These are phyloP conservation scores for Ceratocystiopsis brevicomis DNA, from an alignment of 2,329 filamentous ascomycete species.

Conservation along the genomic window DNA sequence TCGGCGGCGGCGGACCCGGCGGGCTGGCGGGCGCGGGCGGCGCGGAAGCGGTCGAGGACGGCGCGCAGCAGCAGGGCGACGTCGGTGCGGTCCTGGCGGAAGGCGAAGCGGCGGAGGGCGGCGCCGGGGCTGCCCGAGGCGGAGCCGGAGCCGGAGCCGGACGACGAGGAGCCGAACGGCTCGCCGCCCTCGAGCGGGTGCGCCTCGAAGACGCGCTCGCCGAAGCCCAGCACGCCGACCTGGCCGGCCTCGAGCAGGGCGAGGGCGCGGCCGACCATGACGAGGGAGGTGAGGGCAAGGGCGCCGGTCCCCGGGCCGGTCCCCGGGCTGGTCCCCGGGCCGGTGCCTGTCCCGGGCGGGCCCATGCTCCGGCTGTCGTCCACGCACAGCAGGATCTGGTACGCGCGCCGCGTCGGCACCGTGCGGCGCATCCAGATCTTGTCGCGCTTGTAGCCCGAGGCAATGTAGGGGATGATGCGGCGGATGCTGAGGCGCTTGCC, in stretches of 20 bases:
- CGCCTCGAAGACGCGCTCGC: constrained; percentile 62
- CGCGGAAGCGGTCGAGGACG: constrained; percentile 65
- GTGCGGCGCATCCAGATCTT: constrained; percentile 98
- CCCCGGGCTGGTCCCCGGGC: too few species aligned
- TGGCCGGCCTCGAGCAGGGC: constrained; percentile 90
- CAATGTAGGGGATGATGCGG: constrained; percentile 97
- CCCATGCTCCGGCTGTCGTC: constrained; percentile 94
- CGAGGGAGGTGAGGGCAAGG: constrained; percentile 83
- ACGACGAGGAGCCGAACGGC: constrained; percentile 40
- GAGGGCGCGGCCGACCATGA: constrained; percentile 72
- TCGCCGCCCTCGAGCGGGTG: constrained; percentile 61
- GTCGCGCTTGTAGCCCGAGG: constrained; percentile 93
- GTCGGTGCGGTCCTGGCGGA: constrained; percentile 72
- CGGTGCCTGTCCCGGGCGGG: constrained; percentile 22
- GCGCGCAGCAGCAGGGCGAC: constrained; percentile 58
- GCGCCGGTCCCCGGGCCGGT: constrained; percentile 24
- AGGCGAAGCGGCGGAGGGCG: constrained; percentile 71
- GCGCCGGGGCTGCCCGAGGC: constrained; percentile 51
- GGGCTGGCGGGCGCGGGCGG: constrained; percentile 37
- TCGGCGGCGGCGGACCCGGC: constrained; percentile 33
- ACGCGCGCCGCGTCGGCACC: constrained; percentile 79
- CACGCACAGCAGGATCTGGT: constrained; percentile 93
- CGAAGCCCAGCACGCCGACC: constrained; percentile 81
- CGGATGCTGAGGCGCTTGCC: constrained; percentile 98
- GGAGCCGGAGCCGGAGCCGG: neutral